These are phyloP conservation scores for Flaveria ramosissima DNA, from an alignment of 129 eudicot genomes.

Conservation along the genomic window DNA sequence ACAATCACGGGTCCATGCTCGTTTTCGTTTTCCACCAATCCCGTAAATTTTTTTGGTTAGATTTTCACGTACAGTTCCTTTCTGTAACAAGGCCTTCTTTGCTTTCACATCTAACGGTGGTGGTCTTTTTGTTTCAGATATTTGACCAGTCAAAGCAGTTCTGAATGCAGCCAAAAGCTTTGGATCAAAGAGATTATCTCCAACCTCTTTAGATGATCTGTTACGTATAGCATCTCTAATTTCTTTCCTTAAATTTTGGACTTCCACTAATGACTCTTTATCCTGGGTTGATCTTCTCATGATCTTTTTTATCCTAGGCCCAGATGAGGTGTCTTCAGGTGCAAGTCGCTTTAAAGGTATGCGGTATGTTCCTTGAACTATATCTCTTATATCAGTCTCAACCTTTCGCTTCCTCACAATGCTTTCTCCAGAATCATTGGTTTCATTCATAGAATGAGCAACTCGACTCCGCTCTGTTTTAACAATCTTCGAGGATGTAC, in stretches of 20 bases:
- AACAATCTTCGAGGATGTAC: slow-evolving; percentile 43
- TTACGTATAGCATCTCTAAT: slow-evolving; percentile 89
- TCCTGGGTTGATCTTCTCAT: slow-evolving; percentile 68
- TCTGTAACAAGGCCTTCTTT: slow-evolving; percentile 66
- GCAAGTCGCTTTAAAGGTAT: slow-evolving; percentile 36
- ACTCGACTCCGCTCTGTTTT: slow-evolving; percentile 46
- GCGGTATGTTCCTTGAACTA: slow-evolving; percentile 58
- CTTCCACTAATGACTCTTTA: slow-evolving; percentile 60
- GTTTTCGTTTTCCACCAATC: slow-evolving; percentile 64
- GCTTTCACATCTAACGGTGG: slow-evolving; percentile 62
- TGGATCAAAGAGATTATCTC: slow-evolving; percentile 67
- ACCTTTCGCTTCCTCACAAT: slow-evolving; percentile 33
- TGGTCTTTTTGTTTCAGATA: slow-evolving; percentile 53
- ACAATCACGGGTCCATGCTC: slow-evolving; percentile 89
- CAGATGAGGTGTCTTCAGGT: slow-evolving; percentile 52
- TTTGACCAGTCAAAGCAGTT: slow-evolving; percentile 70
- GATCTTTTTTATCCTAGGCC: slow-evolving; percentile 83
- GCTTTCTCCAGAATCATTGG: slow-evolving; percentile 30
- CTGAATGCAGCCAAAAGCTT: slow-evolving; percentile 88
- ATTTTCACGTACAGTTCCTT: slow-evolving; percentile 85
- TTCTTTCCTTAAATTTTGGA: slow-evolving; percentile 77
- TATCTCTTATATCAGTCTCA: slow-evolving; percentile 53
- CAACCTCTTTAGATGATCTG: slow-evolving; percentile 64
- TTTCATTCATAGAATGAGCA: slow-evolving; percentile 28
- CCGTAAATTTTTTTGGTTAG: slow-evolving; percentile 84